A percentile compares a stretch with the other conserved stretches of the same genome.
phyloP scores from a whole-genome alignment of 495 filamentous ascomycete genomes.

The Hapsidospora chrysogenum region DNA sequence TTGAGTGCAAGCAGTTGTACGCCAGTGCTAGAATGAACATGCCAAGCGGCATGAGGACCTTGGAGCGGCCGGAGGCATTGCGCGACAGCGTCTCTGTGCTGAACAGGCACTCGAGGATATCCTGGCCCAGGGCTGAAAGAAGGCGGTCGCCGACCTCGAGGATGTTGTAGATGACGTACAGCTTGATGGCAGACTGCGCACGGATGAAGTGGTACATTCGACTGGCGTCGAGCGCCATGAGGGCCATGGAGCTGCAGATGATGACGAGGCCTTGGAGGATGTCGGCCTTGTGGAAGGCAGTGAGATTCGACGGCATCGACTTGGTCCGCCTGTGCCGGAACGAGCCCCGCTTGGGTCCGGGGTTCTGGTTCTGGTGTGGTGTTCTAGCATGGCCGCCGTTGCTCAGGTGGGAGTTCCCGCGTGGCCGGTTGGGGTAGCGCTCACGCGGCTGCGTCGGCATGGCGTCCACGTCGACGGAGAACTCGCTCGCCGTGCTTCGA shows the following conservation, averaged over 20 bases:
- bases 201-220: constrained; percentile 97
- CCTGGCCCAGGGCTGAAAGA: constrained; percentile 80
- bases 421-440: not conserved
- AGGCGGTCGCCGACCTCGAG: constrained; percentile 80
- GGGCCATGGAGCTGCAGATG: constrained; percentile 60
- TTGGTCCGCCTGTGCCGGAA: constrained; percentile 58
- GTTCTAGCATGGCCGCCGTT: constrained; percentile 1
- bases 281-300: constrained; percentile 86
- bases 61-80: constrained; percentile 74
- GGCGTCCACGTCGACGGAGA: constrained; percentile 2
- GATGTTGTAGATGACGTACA: constrained; percentile 97
- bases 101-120: constrained; percentile 91
- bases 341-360: constrained; percentile 10
- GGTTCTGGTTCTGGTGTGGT: not conserved
- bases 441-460: not conserved
- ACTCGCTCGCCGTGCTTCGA: constrained; percentile 10
- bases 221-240: constrained; percentile 91
- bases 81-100: constrained; percentile 82
- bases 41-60: constrained; percentile 77
- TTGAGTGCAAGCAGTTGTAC: constrained; percentile 78
- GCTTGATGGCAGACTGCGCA: constrained; percentile 89
- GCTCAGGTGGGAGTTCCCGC: constrained; percentile 1
- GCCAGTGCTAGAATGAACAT: constrained; percentile 76
- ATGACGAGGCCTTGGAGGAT: constrained; percentile 80
- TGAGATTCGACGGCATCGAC: constrained; percentile 67